Percentiles rank a stretch among this genome's conserved stretches.
Evolutionary conservation across 2,329 filamentous ascomycete genomes (phyloP).

Genomic region (Parafenestella ontariensis): DNA sequence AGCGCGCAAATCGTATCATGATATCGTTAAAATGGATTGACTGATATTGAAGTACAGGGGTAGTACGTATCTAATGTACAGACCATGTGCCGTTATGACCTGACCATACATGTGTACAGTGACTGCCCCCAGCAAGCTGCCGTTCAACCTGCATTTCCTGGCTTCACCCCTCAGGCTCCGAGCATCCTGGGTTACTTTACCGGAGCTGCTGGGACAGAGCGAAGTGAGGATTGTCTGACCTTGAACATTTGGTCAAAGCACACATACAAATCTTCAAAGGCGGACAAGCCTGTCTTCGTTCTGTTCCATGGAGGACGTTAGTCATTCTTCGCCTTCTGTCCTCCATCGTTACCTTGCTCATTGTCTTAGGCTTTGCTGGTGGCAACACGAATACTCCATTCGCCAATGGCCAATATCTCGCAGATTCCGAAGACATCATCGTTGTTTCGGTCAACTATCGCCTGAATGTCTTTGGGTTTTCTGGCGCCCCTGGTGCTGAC

Average conservation of each 20-base stretch:
- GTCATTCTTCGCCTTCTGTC: constrained; percentile 8
- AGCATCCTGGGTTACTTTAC: constrained; percentile 25
- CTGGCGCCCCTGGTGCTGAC: constrained; percentile 32
- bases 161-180: constrained; percentile 29
- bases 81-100: background rate
- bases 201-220: constrained; percentile 19
- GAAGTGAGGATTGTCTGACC: constrained; percentile 41
- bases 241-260: constrained; percentile 44
- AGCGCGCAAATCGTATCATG: background rate
- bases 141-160: constrained; percentile 23
- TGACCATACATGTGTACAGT: constrained; percentile 17
- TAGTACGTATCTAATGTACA: constrained; percentile 6
- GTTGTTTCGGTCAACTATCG: constrained; percentile 53
- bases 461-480: constrained; percentile 47
- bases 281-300: constrained; percentile 49
- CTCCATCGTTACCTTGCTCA: background rate
- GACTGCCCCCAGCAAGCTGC: constrained; percentile 31
- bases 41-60: constrained; percentile 9
- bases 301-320: constrained; percentile 52
- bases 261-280: constrained; percentile 18
- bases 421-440: constrained; percentile 48
- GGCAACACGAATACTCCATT: constrained; percentile 48
- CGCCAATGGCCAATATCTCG: constrained; percentile 47
- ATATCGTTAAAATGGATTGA: background rate
- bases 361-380: constrained; percentile 39